Percentiles rank a stretch among this genome's conserved stretches.
Evolutionary conservation across 169 alveolate species (phyloP).

Genomic region (Plasmodium malariae): DNA sequence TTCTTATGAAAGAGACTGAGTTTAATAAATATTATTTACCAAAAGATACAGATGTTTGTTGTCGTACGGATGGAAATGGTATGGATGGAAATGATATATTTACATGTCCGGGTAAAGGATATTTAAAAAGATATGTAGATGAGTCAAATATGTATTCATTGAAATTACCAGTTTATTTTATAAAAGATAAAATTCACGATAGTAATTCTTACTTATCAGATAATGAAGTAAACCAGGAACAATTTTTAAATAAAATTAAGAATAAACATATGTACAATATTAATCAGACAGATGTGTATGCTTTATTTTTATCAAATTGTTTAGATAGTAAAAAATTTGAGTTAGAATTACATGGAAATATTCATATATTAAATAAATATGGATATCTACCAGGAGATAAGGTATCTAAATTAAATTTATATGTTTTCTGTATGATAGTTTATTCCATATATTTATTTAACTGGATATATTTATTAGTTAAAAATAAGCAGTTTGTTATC

Average conservation of each 20-base stretch:
- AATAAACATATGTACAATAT: conserved; percentile 21
- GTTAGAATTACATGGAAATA: conserved; percentile 75
- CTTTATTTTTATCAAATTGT: conserved; percentile 75
- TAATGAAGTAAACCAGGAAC: conserved; percentile 38
- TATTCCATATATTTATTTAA: conserved; percentile 39
- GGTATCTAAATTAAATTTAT: conserved; percentile 70
- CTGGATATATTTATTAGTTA: conserved; percentile 58
- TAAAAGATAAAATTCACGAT: conserved; percentile 48
- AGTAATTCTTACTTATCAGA: not conserved
- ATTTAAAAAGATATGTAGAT: conserved; percentile 58
- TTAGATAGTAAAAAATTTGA: conserved; percentile 64
- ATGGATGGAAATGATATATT: conserved; percentile 33
- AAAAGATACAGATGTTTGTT: conserved; percentile 58
- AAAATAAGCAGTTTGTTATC: conserved; percentile 44
- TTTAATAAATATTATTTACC: conserved; percentile 67
- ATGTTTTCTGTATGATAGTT: conserved; percentile 35
- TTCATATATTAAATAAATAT: conserved; percentile 73
- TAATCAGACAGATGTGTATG: conserved; percentile 60
- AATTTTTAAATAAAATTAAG: conserved; percentile 31
- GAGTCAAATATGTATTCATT: conserved; percentile 53
- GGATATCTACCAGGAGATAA: conserved; percentile 78
- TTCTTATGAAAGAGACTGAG: conserved; percentile 72
- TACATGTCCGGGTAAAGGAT: conserved; percentile 76
- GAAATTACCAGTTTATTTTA: conserved; percentile 75
- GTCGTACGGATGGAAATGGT: conserved; percentile 27